A percentile compares a stretch with the other conserved stretches of the same genome.
Conservation (phyloP, 1,139 yeast species). For the Nematodospora anomalae region DNA sequence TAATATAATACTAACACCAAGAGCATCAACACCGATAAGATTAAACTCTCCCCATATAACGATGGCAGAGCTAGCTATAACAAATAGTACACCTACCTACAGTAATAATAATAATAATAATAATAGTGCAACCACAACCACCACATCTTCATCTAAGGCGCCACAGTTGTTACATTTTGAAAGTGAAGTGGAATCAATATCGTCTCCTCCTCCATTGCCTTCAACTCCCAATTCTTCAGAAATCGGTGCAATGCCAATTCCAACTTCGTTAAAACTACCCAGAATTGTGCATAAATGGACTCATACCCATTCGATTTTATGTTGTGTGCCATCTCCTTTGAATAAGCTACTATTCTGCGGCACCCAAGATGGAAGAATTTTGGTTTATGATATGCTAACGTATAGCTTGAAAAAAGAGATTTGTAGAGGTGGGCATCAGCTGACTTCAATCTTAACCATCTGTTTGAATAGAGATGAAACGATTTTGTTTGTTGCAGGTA, state of each 20-base stretch:
- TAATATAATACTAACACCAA: slow-evolving; percentile 13
- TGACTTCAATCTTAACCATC: slow-evolving; percentile 72
- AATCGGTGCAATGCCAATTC: slow-evolving; percentile 7
- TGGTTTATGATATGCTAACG: slow-evolving; percentile 67
- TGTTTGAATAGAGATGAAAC: slow-evolving; percentile 58
- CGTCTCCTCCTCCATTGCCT: slow-evolving; percentile 13
- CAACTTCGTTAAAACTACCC: slow-evolving; percentile 16
- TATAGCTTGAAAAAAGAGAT: slow-evolving; percentile 51
- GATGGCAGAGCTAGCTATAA: slow-evolving; percentile 10
- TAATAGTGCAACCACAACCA: neutral
- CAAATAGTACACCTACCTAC: neutral
- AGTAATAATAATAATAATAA: neutral
- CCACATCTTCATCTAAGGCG: slow-evolving; percentile 4
- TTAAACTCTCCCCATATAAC: slow-evolving; percentile 22
- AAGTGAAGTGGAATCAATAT: slow-evolving; percentile 11
- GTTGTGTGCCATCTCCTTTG: slow-evolving; percentile 66
- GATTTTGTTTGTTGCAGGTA: slow-evolving; percentile 78
- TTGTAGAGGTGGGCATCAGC: slow-evolving; percentile 49
- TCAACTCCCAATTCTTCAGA: slow-evolving; percentile 6
- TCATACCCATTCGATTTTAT: slow-evolving; percentile 70
- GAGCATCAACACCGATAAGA: slow-evolving; percentile 22
- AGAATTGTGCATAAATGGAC: slow-evolving; percentile 71
- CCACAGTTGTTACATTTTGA: slow-evolving; percentile 5
- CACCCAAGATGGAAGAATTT: slow-evolving; percentile 84
- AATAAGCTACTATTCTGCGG: slow-evolving; percentile 76